Percentiles rank a stretch among this genome's conserved stretches.
These are phyloP conservation scores for Raffaelea albimanens DNA, from an alignment of 2,329 filamentous ascomycete genomes.

Conservation along the genomic window DNA sequence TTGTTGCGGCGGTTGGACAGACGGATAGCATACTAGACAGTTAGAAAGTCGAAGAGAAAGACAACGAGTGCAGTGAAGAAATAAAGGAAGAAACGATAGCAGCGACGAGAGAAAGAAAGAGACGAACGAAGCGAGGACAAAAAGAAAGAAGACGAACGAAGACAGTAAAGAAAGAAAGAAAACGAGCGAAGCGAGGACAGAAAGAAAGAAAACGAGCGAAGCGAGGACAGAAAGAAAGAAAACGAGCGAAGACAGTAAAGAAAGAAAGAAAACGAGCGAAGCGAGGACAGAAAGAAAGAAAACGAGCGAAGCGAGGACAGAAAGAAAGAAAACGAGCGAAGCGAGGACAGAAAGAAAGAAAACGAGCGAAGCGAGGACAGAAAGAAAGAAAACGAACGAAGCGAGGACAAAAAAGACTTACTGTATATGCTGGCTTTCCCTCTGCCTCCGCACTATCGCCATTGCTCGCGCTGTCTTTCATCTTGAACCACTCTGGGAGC, in stretches of 20 bases:
- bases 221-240: conserved; percentile 62
- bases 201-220: conserved; percentile 5
- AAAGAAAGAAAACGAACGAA: background rate
- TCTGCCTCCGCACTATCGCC: background rate
- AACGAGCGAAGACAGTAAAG: conserved; percentile 52
- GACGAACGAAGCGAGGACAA: conserved; percentile 1
- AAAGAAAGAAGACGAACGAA: too few species aligned
- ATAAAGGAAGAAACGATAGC: background rate
- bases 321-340: conserved; percentile 66
- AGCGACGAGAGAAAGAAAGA: too few species aligned
- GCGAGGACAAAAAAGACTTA: conserved; percentile 22
- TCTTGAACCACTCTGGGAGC: conserved; percentile 52
- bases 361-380: background rate
- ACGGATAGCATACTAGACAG: conserved; percentile 69
- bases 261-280: background rate
- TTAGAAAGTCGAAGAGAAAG: background rate
- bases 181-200: conserved; percentile 1
- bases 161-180: background rate
- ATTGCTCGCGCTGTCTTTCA: conserved; percentile 21
- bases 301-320: too few species aligned
- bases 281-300: background rate
- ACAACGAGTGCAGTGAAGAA: background rate
- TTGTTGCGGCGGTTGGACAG: conserved; percentile 68
- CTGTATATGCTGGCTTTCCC: conserved; percentile 25
- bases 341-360: background rate